Percentiles rank a stretch among this genome's conserved stretches.
Evolutionary conservation across 2,329 filamentous ascomycete genomes (phyloP).

Genomic region (Pseudocercospora ulei): DNA sequence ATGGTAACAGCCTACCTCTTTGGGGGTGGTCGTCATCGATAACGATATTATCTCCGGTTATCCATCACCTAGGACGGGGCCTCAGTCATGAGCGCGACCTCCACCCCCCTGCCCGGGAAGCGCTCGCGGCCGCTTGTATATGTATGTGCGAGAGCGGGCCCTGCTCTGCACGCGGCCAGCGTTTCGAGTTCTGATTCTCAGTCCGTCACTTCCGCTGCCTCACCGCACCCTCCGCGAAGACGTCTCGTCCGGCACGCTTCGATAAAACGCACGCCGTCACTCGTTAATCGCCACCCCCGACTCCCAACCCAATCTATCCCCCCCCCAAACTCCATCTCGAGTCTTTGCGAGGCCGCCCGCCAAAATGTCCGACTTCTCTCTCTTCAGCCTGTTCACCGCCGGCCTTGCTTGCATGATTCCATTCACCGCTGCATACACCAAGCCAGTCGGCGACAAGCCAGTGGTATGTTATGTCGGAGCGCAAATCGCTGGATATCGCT

Average conservation of each 20-base stretch:
- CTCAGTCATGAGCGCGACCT: background rate
- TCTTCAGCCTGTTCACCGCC: constrained; percentile 46
- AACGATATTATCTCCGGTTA: too few relatives aligned
- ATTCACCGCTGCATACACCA: constrained; percentile 43
- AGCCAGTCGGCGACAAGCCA: constrained; percentile 30
- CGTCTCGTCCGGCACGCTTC: constrained; percentile 28
- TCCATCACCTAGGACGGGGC: too few relatives aligned
- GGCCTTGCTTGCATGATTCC: constrained; percentile 43
- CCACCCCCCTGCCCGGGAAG: background rate
- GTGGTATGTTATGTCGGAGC: constrained; percentile 11
- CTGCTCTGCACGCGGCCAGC: constrained; percentile 3
- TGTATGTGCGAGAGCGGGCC: constrained; percentile 2
- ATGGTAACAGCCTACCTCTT: too few relatives aligned
- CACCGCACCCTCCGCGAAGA: constrained; percentile 14
- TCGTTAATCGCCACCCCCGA: constrained; percentile 23
- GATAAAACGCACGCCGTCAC: constrained; percentile 28
- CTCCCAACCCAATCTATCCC: constrained; percentile 11
- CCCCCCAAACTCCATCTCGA: constrained; percentile 2
- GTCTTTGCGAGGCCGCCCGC: constrained; percentile 7
- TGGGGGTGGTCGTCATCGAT: too few relatives aligned
- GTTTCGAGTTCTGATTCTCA: constrained; percentile 9
- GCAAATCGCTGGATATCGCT: background rate
- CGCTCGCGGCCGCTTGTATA: constrained; percentile 9
- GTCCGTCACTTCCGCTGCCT: constrained; percentile 14
- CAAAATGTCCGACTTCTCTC: constrained; percentile 31